Percentiles rank a stretch among this genome's conserved stretches.
Evolutionary conservation across 176 grass and related monocot genomes (phyloP).

Genomic region (Oryza meridionalis): DNA sequence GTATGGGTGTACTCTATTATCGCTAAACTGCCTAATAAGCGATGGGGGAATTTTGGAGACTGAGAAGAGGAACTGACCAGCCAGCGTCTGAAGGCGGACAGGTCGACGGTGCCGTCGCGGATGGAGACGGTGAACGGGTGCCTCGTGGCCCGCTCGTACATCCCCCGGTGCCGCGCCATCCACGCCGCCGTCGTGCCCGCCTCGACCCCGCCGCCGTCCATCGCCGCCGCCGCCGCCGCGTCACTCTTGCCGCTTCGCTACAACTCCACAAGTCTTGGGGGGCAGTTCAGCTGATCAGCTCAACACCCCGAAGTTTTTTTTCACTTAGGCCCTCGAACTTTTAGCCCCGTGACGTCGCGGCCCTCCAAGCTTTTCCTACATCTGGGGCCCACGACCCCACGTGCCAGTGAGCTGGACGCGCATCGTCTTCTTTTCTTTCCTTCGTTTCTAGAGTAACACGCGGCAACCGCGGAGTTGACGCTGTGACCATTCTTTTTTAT

Average conservation of each 20-base stretch:
- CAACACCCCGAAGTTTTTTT: neutral
- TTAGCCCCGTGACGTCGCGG: neutral
- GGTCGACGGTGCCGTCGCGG: constrained; percentile 66
- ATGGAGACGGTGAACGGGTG: constrained; percentile 82
- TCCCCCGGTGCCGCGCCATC: constrained; percentile 52
- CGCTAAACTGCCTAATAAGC: neutral
- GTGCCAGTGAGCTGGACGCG: neutral
- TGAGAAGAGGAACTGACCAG: constrained; percentile 52
- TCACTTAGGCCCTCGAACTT: neutral
- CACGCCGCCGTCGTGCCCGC: constrained; percentile 50
- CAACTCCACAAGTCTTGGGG: too few relatives aligned
- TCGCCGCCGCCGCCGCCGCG: constrained; percentile 40
- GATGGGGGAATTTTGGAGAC: neutral
- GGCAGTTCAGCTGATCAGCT: too few relatives aligned
- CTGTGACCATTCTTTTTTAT: neutral
- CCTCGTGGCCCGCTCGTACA: constrained; percentile 72
- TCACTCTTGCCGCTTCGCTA: neutral
- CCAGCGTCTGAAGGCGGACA: constrained; percentile 82
- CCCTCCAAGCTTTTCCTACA: neutral
- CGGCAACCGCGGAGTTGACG: constrained; percentile 19
- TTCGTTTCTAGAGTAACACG: constrained; percentile 21
- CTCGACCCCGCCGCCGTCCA: constrained; percentile 34
- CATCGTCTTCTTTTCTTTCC: neutral
- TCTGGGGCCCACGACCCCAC: neutral
- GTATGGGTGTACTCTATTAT: neutral